Evolutionary conservation across 345 rosid genomes (phyloP).

Genomic region (Schrenkiella parvula): DNA sequence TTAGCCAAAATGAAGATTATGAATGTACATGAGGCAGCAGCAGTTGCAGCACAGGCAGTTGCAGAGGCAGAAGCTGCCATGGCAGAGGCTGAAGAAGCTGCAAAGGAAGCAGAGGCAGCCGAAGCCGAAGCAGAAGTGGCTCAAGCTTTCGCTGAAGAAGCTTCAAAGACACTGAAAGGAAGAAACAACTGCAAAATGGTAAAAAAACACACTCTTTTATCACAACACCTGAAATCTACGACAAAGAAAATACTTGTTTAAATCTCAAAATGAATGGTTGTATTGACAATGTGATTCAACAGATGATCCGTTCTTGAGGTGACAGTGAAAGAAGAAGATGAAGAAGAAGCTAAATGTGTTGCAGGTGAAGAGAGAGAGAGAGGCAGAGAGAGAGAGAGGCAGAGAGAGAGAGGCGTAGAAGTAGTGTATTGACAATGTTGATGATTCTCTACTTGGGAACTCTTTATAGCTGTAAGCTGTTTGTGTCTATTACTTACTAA

Average conservation of each 20-base stretch:
- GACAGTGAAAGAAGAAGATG: neutral
- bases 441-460: conserved; percentile 19
- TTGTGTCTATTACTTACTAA: neutral
- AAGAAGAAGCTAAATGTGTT: conserved; percentile 3
- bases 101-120: conserved; percentile 88
- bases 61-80: conserved; percentile 91
- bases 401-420: neutral
- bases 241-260: neutral
- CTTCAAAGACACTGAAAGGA: conserved; percentile 68
- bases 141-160: conserved; percentile 85
- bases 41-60: conserved; percentile 86
- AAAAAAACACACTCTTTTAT: conserved; percentile 5
- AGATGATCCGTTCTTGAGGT: conserved; percentile 24
- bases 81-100: conserved; percentile 94
- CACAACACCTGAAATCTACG: neutral
- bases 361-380: neutral
- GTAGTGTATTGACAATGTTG: conserved; percentile 3
- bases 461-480: conserved; percentile 20
- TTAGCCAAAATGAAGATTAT: conserved; percentile 73
- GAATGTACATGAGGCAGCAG: conserved; percentile 83
- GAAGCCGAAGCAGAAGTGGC: conserved; percentile 97
- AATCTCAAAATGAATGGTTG: neutral
- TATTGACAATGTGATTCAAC: conserved; percentile 2
- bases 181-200: conserved; percentile 50
- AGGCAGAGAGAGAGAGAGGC: neutral